phyloP scores from a whole-genome alignment of 2,329 filamentous ascomycete genomes.

The Apiospora phragmitis region DNA sequence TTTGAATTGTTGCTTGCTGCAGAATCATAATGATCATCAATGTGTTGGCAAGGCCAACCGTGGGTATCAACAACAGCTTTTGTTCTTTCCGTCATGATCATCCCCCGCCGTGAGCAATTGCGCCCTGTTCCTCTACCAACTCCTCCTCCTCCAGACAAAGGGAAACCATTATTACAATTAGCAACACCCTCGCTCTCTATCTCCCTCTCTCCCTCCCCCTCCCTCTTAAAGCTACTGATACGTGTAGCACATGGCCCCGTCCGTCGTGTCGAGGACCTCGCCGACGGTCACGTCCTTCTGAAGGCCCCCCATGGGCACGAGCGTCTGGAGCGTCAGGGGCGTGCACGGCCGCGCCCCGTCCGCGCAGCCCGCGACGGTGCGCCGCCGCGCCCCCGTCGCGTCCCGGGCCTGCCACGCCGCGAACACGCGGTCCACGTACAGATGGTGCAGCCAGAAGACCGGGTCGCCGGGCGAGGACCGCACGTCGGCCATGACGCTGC shows the following conservation, averaged over 20 bases:
- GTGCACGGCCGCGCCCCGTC: constrained; percentile 11
- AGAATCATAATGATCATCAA: neutral
- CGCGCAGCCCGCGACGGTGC: constrained; percentile 3
- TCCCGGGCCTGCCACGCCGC: constrained; percentile 15
- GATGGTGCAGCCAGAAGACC: constrained; percentile 36
- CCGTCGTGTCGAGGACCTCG: constrained; percentile 12
- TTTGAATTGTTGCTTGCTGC: neutral
- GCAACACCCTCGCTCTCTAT: neutral
- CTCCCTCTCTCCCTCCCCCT: neutral
- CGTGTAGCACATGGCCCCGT: constrained; percentile 14
- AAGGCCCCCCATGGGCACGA: constrained; percentile 13
- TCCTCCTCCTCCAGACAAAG: neutral
- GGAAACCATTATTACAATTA: neutral
- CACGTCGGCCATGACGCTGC: constrained; percentile 33
- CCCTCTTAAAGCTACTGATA: neutral
- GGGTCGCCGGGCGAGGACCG: constrained; percentile 32
- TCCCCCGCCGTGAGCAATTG: neutral
- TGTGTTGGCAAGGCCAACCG: neutral
- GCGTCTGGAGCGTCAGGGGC: constrained; percentile 12
- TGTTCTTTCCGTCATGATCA: neutral
- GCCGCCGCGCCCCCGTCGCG: constrained; percentile 4
- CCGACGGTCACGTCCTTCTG: constrained; percentile 9
- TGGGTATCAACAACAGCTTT: neutral
- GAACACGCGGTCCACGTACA: constrained; percentile 23
- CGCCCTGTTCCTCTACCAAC: neutral